Conservation (phyloP, 768 basidiomycete genomes). For the Suillus clintonianus region DNA sequence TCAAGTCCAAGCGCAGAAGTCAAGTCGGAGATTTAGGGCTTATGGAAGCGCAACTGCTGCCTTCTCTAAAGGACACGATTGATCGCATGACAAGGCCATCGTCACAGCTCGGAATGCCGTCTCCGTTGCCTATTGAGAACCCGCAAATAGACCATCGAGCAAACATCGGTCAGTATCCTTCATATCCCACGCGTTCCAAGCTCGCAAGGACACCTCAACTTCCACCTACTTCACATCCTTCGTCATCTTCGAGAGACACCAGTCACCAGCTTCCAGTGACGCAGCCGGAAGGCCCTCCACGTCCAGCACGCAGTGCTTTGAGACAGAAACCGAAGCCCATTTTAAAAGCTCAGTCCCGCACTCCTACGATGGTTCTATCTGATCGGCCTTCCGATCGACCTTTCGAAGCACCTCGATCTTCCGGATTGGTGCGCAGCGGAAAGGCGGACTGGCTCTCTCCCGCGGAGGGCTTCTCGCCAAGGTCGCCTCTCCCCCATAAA, state of each 20-base stretch:
- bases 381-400: not conserved
- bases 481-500: not conserved
- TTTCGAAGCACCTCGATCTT: not conserved
- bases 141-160: not conserved
- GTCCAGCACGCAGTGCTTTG: not conserved
- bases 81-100: conserved; percentile 70
- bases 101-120: conserved; percentile 23
- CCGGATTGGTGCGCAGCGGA: not conserved
- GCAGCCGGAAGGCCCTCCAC: not conserved
- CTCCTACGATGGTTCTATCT: not conserved
- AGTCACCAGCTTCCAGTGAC: not conserved
- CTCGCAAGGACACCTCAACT: conserved; percentile 4
- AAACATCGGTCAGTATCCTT: not conserved
- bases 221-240: not conserved
- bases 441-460: not conserved
- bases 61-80: conserved; percentile 71
- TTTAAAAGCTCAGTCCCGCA: not conserved
- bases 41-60: conserved; percentile 65
- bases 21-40: conserved; percentile 55
- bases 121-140: conserved; percentile 13
- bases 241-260: not conserved
- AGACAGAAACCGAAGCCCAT: not conserved
- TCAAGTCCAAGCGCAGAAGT: conserved; percentile 32
- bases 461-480: not conserved
- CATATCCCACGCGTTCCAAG: not conserved